A percentile compares a stretch with the other conserved stretches of the same genome.
Conservation (phyloP, 805 yeast species). For the Grigorovia humatica region DNA sequence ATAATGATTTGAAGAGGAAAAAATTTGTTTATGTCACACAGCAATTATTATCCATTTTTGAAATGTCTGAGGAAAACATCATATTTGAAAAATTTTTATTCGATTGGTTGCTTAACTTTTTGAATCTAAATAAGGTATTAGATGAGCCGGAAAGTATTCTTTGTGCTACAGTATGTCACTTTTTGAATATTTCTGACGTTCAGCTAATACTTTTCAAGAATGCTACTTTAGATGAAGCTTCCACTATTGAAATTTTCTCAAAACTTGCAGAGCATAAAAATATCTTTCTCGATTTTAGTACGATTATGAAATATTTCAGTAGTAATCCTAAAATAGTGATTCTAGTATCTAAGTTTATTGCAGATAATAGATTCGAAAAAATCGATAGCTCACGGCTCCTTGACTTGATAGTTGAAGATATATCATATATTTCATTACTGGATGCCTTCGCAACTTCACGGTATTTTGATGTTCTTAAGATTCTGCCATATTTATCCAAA, state of each 20-base stretch:
- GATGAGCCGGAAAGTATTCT: background rate
- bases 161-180: background rate
- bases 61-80: background rate
- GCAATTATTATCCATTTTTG: conserved; percentile 1
- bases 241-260: background rate
- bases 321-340: background rate
- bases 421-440: conserved; percentile 4
- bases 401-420: background rate
- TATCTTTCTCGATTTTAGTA: background rate
- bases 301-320: conserved; percentile 1
- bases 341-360: conserved; percentile 5
- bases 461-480: conserved; percentile 3
- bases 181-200: background rate
- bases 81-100: background rate
- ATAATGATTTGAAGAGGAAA: background rate
- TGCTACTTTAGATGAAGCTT: background rate
- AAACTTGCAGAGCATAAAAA: background rate
- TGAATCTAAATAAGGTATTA: background rate
- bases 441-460: conserved; percentile 9
- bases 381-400: conserved; percentile 6
- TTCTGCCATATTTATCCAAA: conserved; percentile 5
- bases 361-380: conserved; percentile 5
- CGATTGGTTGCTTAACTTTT: background rate
- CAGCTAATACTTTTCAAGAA: background rate
- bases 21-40: conserved; percentile 2